Evolutionary conservation across 441 rosid genomes (phyloP), one percentile per base, ranked within the genome.

Genomic region (Manihot esculenta): DNA sequence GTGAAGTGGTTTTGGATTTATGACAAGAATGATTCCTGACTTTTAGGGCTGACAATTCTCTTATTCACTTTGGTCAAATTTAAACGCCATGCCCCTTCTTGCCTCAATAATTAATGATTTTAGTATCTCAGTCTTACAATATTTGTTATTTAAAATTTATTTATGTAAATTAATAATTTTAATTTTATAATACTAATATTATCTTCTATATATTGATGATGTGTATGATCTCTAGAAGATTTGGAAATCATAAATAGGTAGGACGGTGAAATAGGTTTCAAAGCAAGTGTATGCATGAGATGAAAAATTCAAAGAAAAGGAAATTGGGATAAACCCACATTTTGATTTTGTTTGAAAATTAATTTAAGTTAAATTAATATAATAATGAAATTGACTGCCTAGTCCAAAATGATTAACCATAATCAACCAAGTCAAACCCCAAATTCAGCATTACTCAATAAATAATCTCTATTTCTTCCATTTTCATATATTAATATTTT

Each of bases 361-460:
- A n/a, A n/a, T n/a, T n/a, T n/a, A n/a, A n/a, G n/a, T n/a, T n/a
- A n/a, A n/a, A n/a, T n/a, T n/a, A n/a, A n/a, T n/a, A n/a, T n/a
- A n/a, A n/a, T n/a, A n/a, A n/a, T n/a, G n/a, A 33, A 33, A 33
- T 33, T 4, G 6, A 33, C 38, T 33, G 38, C 33, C 64, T 9
- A 49, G 73, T 61, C 67, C 38, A 60, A 13, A 49, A 70, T 50
- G 50, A 70, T 70, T 33, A 60, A 70, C 59, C 56, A 14, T 33
- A 60, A 70, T 49, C 56, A 20, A 15, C 38, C 67, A 50, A 35
- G 59, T 6, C 38, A 55, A 54, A 10, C 1, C 0, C 3, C 7
- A 4, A 9, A 41, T 23, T 67, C 23, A 51, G 20, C 27, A 18
- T 21, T 49, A 66, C 20, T 66, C 33, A 53, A 33, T 33, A 51